Evolutionary conservation across 495 filamentous ascomycete species (phyloP).

Genomic region (Stereocaulon alpinum): DNA sequence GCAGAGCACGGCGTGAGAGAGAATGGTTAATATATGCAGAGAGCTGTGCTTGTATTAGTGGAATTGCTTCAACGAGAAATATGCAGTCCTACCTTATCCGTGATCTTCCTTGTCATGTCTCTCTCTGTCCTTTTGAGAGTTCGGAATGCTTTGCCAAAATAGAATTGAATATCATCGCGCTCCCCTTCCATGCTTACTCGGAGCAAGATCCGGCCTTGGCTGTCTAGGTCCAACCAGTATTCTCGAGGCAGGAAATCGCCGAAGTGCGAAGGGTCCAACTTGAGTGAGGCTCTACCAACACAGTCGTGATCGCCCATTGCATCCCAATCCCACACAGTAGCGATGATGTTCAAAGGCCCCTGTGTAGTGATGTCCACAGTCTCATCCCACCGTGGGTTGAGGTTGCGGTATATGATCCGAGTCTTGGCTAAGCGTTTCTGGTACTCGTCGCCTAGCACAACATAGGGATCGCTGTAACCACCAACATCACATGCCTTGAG

Average conservation of each 20-base stretch:
- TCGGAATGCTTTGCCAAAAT: constrained; percentile 94
- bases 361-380: constrained; percentile 89
- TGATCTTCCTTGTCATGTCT: constrained; percentile 97
- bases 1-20: constrained; percentile 71
- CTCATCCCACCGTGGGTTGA: constrained; percentile 98
- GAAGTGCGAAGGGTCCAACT: constrained; percentile 90
- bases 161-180: constrained; percentile 95
- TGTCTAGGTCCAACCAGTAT: constrained; percentile 96
- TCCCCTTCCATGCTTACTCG: constrained; percentile 98
- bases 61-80: not conserved
- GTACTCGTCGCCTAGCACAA: constrained; percentile 93
- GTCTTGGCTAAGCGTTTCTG: constrained; percentile 97
- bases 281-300: constrained; percentile 86
- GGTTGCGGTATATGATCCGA: constrained; percentile 76
- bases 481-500: constrained; percentile 94
- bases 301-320: constrained; percentile 96
- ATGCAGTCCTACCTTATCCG: constrained; percentile 70
- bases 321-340: constrained; percentile 98
- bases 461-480: constrained; percentile 92
- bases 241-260: constrained; percentile 89
- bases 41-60: constrained; percentile 45
- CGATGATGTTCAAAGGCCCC: constrained; percentile 85
- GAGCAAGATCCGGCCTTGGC: constrained; percentile 80
- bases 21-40: constrained; percentile 87
- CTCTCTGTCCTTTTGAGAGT: constrained; percentile 89